Conservation (phyloP, 768 basidiomycete genomes). For the Favolaschia claudopus region DNA sequence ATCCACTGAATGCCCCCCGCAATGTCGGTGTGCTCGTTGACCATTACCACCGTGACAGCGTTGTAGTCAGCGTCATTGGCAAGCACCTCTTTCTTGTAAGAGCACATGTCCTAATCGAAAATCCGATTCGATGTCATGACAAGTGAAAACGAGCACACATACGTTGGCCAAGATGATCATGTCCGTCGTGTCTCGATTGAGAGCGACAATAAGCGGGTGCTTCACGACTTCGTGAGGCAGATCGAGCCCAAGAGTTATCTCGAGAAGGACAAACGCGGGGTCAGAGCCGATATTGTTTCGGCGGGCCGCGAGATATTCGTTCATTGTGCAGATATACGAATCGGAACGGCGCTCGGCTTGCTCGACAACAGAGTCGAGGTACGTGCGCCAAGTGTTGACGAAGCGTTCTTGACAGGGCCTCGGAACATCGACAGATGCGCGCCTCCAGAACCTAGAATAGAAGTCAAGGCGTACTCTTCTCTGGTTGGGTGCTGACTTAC, state of each 20-base stretch:
- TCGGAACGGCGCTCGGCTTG: constrained; percentile 9
- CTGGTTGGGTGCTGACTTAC: background rate
- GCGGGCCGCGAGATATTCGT: constrained; percentile 10
- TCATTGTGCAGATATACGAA: constrained; percentile 2
- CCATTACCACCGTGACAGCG: too few species aligned
- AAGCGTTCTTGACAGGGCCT: constrained; percentile 9
- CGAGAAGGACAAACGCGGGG: background rate
- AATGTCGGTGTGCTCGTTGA: too few species aligned
- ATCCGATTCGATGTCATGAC: too few species aligned
- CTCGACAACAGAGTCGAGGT: constrained; percentile 5
- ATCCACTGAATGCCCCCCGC: too few species aligned
- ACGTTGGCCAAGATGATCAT: background rate
- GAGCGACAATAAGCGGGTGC: background rate
- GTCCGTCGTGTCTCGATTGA: background rate
- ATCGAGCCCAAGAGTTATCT: background rate
- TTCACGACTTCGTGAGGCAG: background rate
- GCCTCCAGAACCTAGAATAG: constrained; percentile 14
- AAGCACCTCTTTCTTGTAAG: too few species aligned
- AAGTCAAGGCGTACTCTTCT: background rate
- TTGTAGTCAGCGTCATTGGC: too few species aligned
- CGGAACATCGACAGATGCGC: background rate
- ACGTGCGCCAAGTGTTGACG: background rate
- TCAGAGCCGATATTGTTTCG: constrained; percentile 12
- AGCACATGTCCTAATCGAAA: too few species aligned
- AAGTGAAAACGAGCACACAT: too few species aligned